phyloP scores from a whole-genome alignment of 106 monocot genomes.

The Dendrobium chrysotoxum region DNA sequence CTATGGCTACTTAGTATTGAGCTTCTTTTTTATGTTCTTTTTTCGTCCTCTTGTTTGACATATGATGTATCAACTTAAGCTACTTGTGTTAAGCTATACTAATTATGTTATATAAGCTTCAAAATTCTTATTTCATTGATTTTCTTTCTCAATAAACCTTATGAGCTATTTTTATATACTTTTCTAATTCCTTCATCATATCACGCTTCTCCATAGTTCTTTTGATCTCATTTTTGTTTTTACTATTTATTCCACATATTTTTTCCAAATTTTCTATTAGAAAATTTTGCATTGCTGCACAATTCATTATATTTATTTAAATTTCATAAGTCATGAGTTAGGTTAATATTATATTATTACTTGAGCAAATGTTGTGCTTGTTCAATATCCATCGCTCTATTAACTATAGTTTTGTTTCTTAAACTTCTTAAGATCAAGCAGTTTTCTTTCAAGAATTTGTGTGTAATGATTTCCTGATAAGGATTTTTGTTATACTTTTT shows the following conservation, averaged over 20 bases:
- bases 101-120: neutral
- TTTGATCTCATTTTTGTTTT: neutral
- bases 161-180: neutral
- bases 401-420: no score
- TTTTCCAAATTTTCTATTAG: neutral
- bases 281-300: neutral
- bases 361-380: no score
- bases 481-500: no score
- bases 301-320: no score
- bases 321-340: no score
- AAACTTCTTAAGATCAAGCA: no score
- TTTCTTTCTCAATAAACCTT: neutral
- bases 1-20: neutral
- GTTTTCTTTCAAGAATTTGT: no score
- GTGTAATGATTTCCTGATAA: no score
- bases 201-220: neutral
- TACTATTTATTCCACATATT: neutral
- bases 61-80: neutral
- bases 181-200: no score
- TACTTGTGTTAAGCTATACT: neutral
- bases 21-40: neutral
- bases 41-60: neutral
- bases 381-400: no score
- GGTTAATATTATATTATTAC: no score
- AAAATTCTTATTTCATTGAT: neutral